Base-by-base conservation (phyloP, 2,329 filamentous ascomycete genomes). In the Esteya vermicola region DNA sequence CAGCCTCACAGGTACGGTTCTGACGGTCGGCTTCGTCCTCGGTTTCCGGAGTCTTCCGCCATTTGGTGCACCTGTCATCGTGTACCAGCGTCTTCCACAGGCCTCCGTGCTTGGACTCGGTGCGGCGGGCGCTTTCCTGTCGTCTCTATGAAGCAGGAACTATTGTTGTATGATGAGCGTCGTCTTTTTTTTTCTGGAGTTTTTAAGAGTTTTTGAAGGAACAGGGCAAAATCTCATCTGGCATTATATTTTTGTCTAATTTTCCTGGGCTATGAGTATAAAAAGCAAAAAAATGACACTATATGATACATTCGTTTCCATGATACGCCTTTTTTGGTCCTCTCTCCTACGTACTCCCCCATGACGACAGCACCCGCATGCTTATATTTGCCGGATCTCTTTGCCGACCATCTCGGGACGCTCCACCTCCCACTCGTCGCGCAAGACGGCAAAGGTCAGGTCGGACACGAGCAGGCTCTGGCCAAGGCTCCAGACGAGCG, bases 401-500 rank as follows among this genome's bases (percentile, higher is more conserved):
- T 89, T 89, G 37, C 86, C 91, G 44, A 74, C 78, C 71, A 91
- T 81, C 51, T 94, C 89, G 0, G 91, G 91, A 48, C 89, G 67
- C 54, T 95, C 85, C 6, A 85, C 73, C 58, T 98, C 91, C 79
- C 86, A 86, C 58, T 98, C 91, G 52, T 98, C 91, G 43, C 91
- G 68, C 45, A 98, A 64, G 6, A 88, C 77, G 0, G 91, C 86
- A 61, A 93, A 96, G 3, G 94, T 68, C 39, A 85, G 69, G 56
- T 98, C 91, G 10, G 84, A 85, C 7, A 96, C 73, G 23, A 98
- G 64, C 46, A 98, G 68, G 28, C 86, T 88, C 50, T 93, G 70
- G 0, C 85, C 91, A 20, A 98, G 59, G 54, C 85, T 93, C 91
- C 91, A 98, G 0, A 98, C 91, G n/a, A 98, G 64, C 0, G 91